phyloP scores from a whole-genome alignment of 2,329 filamentous ascomycete species.

The Parascedosporium putredinis region DNA sequence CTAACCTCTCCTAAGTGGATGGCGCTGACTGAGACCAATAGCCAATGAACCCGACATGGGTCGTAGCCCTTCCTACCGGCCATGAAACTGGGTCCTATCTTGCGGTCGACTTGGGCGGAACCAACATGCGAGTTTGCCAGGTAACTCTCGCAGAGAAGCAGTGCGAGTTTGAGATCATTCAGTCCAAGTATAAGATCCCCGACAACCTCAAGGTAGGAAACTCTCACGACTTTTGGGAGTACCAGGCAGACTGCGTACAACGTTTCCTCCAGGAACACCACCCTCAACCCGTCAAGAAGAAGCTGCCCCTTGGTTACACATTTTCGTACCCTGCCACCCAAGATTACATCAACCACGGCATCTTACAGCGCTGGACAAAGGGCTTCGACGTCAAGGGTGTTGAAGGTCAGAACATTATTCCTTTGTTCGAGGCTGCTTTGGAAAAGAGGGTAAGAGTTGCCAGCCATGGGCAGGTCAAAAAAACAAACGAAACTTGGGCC shows the following conservation, averaged over 20 bases:
- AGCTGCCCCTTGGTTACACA: conserved; percentile 79
- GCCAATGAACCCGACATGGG: conserved; percentile 98
- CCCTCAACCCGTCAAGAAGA: conserved; percentile 50
- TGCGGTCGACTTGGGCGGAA: conserved; percentile 91
- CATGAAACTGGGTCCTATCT: conserved; percentile 80
- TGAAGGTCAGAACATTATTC: conserved; percentile 82
- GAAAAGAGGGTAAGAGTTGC: conserved; percentile 36
- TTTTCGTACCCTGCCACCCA: conserved; percentile 94
- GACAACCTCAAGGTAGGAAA: conserved; percentile 81
- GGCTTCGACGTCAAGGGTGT: conserved; percentile 91
- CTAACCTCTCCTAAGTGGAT: neutral
- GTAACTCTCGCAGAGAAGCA: conserved; percentile 79
- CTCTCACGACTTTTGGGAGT: conserved; percentile 84
- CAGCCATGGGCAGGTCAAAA: too few relatives aligned
- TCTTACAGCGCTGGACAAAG: conserved; percentile 94
- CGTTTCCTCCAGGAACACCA: conserved; percentile 86
- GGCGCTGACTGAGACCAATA: conserved; percentile 27
- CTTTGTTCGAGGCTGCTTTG: conserved; percentile 73
- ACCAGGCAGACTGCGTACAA: conserved; percentile 84
- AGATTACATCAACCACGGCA: conserved; percentile 83
- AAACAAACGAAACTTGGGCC: too few relatives aligned
- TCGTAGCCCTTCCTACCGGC: conserved; percentile 79
- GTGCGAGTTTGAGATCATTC: conserved; percentile 87
- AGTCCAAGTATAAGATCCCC: conserved; percentile 93
- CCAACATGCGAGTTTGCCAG: conserved; percentile 89